Conservation (phyloP, 176 grass and related monocot species). For the Oryza nivara region DNA sequence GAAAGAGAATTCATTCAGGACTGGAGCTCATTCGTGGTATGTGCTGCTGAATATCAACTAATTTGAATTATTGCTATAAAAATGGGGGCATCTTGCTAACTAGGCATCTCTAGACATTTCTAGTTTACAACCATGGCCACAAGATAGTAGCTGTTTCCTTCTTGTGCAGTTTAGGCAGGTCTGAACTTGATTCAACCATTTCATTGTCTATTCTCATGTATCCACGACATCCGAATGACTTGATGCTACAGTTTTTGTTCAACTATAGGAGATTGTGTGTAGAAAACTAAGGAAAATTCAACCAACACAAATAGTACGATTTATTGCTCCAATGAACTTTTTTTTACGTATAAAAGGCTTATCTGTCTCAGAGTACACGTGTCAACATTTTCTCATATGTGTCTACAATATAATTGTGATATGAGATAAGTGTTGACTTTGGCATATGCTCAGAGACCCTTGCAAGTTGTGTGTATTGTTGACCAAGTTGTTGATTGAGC, state of each 20-base stretch:
- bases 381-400: conserved; percentile 14
- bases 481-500: background rate
- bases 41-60: conserved; percentile 17
- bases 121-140: conserved; percentile 26
- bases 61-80: conserved; percentile 23
- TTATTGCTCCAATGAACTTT: background rate
- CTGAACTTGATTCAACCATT: background rate
- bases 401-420: background rate
- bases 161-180: background rate
- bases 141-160: conserved; percentile 5
- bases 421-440: conserved; percentile 8
- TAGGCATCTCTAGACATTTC: conserved; percentile 4
- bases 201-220: background rate
- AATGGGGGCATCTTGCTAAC: background rate
- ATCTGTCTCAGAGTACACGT: background rate
- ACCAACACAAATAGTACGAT: background rate
- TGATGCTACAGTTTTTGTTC: background rate
- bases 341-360: conserved; percentile 8
- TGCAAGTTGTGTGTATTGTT: background rate
- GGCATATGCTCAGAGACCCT: background rate
- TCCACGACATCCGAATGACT: background rate
- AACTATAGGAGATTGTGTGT: background rate
- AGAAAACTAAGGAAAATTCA: background rate
- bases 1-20: conserved; percentile 89
- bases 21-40: conserved; percentile 80